Evolutionary conservation across 768 basidiomycete genomes (phyloP).

Genomic region (Podaxis carcinomalis): DNA sequence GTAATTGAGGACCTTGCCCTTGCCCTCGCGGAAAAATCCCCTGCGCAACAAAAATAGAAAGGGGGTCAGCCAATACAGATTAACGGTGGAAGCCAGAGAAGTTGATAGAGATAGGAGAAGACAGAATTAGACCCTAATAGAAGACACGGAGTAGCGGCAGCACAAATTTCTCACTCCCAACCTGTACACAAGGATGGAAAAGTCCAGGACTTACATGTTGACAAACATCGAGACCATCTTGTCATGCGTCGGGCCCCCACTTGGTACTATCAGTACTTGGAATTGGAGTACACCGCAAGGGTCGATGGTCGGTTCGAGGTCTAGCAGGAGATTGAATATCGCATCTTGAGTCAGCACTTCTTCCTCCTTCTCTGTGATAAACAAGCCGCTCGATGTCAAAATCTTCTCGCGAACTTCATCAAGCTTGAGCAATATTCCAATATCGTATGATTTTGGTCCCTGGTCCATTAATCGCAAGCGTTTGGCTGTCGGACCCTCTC

Average conservation of each 20-base stretch:
- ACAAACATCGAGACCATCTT: background rate
- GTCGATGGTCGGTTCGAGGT: background rate
- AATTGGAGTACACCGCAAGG: background rate
- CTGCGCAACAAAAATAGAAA: background rate
- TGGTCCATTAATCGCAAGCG: background rate
- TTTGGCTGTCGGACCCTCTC: background rate
- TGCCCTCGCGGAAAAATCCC: background rate
- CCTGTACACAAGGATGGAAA: background rate
- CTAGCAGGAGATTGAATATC: constrained; percentile 1
- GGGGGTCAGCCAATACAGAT: background rate
- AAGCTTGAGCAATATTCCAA: background rate
- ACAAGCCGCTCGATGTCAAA: background rate
- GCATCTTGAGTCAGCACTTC: background rate
- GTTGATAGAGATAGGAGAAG: background rate
- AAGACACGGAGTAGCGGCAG: background rate
- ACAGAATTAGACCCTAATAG: background rate
- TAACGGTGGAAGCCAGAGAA: background rate
- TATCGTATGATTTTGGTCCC: background rate
- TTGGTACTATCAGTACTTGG: background rate
- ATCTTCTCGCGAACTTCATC: background rate
- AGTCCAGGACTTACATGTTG: background rate
- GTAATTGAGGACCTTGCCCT: background rate
- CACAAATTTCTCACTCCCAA: background rate
- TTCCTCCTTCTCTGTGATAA: background rate
- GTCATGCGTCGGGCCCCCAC: background rate